These are phyloP conservation scores for Lycium ferocissimum DNA, from an alignment of 257 asterid species.

Conservation along the genomic window DNA sequence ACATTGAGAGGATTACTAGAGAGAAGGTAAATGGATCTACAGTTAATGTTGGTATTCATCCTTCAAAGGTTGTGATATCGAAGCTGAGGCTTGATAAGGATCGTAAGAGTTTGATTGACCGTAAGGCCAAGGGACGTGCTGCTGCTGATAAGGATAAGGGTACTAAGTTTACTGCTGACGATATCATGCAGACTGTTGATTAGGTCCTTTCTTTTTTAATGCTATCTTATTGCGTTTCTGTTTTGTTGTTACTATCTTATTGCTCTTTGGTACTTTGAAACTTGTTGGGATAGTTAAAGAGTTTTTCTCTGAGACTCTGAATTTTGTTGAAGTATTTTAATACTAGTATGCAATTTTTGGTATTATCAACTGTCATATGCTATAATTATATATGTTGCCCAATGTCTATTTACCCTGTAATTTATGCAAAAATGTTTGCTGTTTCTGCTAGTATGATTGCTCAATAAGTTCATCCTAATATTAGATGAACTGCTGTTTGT, in stretches of 20 bases:
- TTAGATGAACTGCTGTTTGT: no score
- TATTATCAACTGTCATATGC: neutral
- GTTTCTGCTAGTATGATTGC: neutral
- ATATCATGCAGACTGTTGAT: constrained; percentile 80
- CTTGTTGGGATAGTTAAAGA: constrained; percentile 16
- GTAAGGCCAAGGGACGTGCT: constrained; percentile 84
- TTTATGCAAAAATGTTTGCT: neutral
- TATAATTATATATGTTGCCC: no score
- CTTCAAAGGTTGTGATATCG: constrained; percentile 69
- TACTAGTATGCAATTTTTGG: constrained; percentile 1
- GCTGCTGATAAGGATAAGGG: constrained; percentile 91
- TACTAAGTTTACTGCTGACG: constrained; percentile 75
- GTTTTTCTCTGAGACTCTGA: neutral
- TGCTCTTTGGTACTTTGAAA: constrained; percentile 1
- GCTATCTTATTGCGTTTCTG: neutral
- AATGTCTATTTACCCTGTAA: neutral
- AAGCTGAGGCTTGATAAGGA: constrained; percentile 90
- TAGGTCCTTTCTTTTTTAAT: constrained; percentile 26
- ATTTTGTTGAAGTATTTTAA: constrained; percentile 30
- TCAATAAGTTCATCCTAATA: neutral
- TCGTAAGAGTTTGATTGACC: constrained; percentile 73
- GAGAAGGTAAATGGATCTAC: constrained; percentile 88
- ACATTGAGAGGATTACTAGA: constrained; percentile 80
- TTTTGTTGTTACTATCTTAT: constrained; percentile 28
- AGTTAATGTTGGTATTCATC: constrained; percentile 79